These are phyloP conservation scores for Chlamydomonas sp. DNA, from an alignment of 139 green algal species.

Conservation along the genomic window DNA sequence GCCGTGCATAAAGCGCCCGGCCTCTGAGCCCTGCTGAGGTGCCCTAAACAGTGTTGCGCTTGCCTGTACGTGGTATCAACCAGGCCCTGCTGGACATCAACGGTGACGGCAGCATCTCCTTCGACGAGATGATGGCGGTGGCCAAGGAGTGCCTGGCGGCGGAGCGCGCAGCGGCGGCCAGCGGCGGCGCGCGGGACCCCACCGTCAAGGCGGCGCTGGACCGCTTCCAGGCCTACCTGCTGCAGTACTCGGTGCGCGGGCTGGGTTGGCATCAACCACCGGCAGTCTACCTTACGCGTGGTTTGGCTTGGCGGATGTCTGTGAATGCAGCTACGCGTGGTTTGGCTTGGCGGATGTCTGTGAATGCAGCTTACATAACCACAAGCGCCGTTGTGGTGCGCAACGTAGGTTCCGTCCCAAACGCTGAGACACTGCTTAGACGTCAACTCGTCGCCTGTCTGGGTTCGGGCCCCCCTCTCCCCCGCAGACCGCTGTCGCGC, in stretches of 20 bases:
- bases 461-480: neutral
- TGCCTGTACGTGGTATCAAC: neutral
- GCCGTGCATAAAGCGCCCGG: no score
- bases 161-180: neutral
- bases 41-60: no score
- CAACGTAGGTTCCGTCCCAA: no score
- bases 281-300: no score
- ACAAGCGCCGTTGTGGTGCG: no score
- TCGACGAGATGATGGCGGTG: constrained; percentile 49
- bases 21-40: no score
- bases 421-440: neutral
- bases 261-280: no score
- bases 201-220: constrained; percentile 2
- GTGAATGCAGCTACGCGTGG: no score
- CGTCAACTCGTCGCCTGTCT: neutral
- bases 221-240: constrained; percentile 30
- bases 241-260: constrained; percentile 28
- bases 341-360: no score
- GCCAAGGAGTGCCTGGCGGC: constrained; percentile 48
- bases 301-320: no score
- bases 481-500: neutral
- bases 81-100: constrained; percentile 58
- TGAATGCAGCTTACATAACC: no score
- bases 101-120: constrained; percentile 42
- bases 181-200: neutral